Evolutionary conservation across 2,329 filamentous ascomycete genomes (phyloP), one percentile per base, ranked within the genome.

Genomic region (Paecilomyces formosus): DNA sequence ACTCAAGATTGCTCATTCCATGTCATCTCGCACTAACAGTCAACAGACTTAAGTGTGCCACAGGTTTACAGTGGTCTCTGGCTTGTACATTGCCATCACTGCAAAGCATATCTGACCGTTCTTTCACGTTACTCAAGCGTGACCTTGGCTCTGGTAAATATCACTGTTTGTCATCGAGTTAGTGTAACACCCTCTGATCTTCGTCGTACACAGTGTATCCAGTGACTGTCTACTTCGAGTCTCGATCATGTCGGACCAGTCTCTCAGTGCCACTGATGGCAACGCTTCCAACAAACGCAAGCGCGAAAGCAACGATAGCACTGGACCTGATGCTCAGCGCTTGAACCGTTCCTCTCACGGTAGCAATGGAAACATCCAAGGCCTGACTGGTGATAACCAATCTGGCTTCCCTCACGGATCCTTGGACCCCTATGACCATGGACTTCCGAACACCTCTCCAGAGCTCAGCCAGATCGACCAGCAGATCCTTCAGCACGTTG

Each of bases 401-500:
- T 61, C 63, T 60, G 72, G 70, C 57, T 74, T 74, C 55, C 62
- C 69, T 28, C 72, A 76, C 58, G 65, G 66, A 45, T 65, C 66
- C 4, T 65, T 72, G 33, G 63, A 62, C n/a, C 66, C 70, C 61
- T 76, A 75, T 57, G 73, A 76, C 57, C 74, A 76, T 56, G 72
- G 73, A 15, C 66, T 76, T 28, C 68, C 72, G 13, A 72, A 68
- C 58, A 65, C 68, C 30, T 65, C 68, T n/a, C 68, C 68, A 4
- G 73, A 75, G 54, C 65, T 77, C 39, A 76, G 74, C 62, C 66
- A 68, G 52, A 78, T 76, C 57, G 76, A 78, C 57, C 75, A 76
- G 61, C 76, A 78, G 56, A 75, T 78, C 30, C 69, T 81, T 49
- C 78, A 81, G 56, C 77, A 79, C 63, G 74, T 79, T 45, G 78